phyloP scores from a whole-genome alignment of 768 basidiomycete genomes.

The Leccinum subgranulosum region DNA sequence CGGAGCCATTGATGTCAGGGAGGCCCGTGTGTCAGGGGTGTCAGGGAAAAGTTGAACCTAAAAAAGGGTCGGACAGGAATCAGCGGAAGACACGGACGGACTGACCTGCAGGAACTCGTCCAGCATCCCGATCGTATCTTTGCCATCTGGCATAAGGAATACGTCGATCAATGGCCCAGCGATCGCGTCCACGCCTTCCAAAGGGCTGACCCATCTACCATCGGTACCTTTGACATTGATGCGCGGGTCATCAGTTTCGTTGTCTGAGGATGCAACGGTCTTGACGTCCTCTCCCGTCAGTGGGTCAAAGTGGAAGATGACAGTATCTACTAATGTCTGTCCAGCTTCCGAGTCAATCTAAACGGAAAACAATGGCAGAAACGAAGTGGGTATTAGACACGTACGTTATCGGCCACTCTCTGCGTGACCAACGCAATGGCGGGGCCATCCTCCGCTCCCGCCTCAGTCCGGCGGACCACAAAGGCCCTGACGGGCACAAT shows the following conservation, averaged over 20 bases:
- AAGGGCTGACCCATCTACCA: slow-evolving; percentile 29
- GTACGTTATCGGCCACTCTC: slow-evolving; percentile 58
- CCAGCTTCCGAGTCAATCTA: slow-evolving; percentile 5
- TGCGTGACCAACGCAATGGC: slow-evolving; percentile 62
- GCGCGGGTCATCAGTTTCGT: neutral
- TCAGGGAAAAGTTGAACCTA: slow-evolving; percentile 71
- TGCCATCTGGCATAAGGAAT: slow-evolving; percentile 46
- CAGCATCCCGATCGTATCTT: slow-evolving; percentile 59
- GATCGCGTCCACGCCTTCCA: slow-evolving; percentile 62
- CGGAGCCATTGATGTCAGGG: slow-evolving; percentile 43
- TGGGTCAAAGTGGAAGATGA: slow-evolving; percentile 73
- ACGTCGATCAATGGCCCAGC: slow-evolving; percentile 57
- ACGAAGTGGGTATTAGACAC: slow-evolving; percentile 19
- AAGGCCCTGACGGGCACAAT: slow-evolving; percentile 63
- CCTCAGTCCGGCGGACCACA: slow-evolving; percentile 33
- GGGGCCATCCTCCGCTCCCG: slow-evolving; percentile 23
- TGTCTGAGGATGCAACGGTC: slow-evolving; percentile 20
- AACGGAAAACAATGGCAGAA: neutral
- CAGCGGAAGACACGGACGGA: neutral
- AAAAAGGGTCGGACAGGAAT: neutral
- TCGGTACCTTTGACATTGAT: slow-evolving; percentile 1
- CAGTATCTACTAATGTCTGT: slow-evolving; percentile 64
- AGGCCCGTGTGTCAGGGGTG: slow-evolving; percentile 39
- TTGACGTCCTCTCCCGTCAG: slow-evolving; percentile 67
- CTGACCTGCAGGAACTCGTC: slow-evolving; percentile 76